Evolutionary conservation across 2,329 filamentous ascomycete genomes (phyloP), one percentile per base, ranked within the genome.

Genomic region (Aureobasidium sp.): DNA sequence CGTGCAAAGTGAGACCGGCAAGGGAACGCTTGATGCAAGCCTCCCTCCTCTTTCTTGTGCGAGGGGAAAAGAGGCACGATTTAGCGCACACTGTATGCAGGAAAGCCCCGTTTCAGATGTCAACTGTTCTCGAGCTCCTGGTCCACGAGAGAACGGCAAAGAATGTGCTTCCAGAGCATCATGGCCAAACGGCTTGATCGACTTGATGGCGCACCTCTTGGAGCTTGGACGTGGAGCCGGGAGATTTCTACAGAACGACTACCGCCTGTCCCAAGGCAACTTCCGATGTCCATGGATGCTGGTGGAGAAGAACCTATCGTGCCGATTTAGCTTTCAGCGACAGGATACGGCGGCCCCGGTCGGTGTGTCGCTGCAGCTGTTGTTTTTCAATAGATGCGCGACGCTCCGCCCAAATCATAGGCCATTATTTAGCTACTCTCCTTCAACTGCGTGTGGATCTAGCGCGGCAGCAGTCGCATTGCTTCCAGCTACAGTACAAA

Each of bases 81-180:
- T 60, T 60, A 60, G 57, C 57, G 57, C 57, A 60, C 14, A 42
- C 57, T 60, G 31, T 60, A 60, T 60, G 57, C 57, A 60, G 57
- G 57, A 49, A 60, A 60, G 57, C 57, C 57, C 57, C 57, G 57
- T 60, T 60, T 60, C 57, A 60, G 57, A 60, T 60, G 57, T 60
- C 45, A 60, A 60, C 45, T 49, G 57, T 42, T 51, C 51, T 42
- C 9, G 31, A 48, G 42, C 55, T 59, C 55, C 44, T 59, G 31
- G 55, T 22, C 44, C 25, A 51, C 25, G 36, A 60, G 27, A 42
- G 27, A 51, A 60, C 45, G 45, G 57, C 8, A 49, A 37, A 51
- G 34, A 42, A 29, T 42, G 25, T 17, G 45, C 57, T 51, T 60
- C 57, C 45, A 51, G 57, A 60, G 57, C 57, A 60, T 34, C 36